Conservation (phyloP, 2,329 filamentous ascomycete species). For the Neurospora sp. region DNA sequence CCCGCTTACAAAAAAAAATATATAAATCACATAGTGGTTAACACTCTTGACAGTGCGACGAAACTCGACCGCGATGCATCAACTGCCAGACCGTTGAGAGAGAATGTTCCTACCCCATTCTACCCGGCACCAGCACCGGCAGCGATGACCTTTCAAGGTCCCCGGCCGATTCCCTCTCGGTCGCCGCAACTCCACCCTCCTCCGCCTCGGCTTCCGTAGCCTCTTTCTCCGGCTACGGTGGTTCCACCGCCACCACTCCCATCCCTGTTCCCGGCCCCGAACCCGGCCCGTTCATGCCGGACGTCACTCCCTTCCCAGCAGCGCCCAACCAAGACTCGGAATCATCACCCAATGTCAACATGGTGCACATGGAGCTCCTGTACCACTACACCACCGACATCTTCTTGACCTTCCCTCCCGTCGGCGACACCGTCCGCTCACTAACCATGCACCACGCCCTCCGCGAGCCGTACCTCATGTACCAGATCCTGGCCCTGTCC, state of each 20-base stretch:
- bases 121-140: not conserved
- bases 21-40: not conserved
- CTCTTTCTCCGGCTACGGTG: not conserved
- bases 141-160: conserved; percentile 2
- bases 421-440: conserved; percentile 7
- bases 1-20: not conserved
- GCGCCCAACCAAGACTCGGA: conserved; percentile 2
- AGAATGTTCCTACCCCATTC: conserved; percentile 17
- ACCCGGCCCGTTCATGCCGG: conserved; percentile 1
- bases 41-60: conserved; percentile 20
- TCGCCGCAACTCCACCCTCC: conserved; percentile 6
- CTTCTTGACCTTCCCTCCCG: conserved; percentile 6
- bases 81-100: conserved; percentile 22
- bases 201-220: not conserved
- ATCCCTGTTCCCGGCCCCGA: not conserved
- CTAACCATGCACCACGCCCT: conserved; percentile 15
- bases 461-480: conserved; percentile 27
- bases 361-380: conserved; percentile 21
- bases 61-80: conserved; percentile 21
- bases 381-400: conserved; percentile 18
- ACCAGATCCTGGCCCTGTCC: conserved; percentile 27
- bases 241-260: not conserved
- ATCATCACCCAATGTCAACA: conserved; percentile 11
- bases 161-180: conserved; percentile 4
- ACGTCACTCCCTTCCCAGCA: conserved; percentile 1